Conservation (phyloP, 2,329 filamentous ascomycete species). For the Fusarium sp. region DNA sequence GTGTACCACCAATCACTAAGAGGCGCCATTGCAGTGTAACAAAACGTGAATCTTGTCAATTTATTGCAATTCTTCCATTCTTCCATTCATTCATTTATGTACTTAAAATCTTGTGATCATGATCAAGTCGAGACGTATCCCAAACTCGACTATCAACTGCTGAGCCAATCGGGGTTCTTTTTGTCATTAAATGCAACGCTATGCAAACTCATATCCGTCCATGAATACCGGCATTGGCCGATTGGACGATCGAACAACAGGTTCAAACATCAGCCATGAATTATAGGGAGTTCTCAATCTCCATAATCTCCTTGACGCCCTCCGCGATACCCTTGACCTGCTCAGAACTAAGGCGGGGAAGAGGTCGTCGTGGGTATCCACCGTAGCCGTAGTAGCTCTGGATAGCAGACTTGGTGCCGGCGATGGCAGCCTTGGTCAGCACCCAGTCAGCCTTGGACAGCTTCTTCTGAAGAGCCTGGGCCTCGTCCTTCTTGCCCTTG, state of each 20-base stretch:
- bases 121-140: slow-evolving; percentile 6
- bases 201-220: slow-evolving; percentile 36
- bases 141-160: background rate
- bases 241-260: slow-evolving; percentile 6
- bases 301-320: slow-evolving; percentile 73
- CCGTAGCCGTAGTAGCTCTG: slow-evolving; percentile 87
- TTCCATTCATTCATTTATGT: slow-evolving; percentile 34
- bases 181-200: slow-evolving; percentile 43
- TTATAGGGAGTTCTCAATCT: slow-evolving; percentile 69
- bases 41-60: background rate
- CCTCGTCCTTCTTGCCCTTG: slow-evolving; percentile 80
- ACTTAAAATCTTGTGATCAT: slow-evolving; percentile 29
- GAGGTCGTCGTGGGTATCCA: slow-evolving; percentile 78
- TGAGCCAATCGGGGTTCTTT: slow-evolving; percentile 13
- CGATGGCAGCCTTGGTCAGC: slow-evolving; percentile 83
- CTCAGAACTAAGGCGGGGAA: slow-evolving; percentile 74
- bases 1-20: background rate
- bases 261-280: background rate
- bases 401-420: slow-evolving; percentile 87
- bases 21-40: background rate
- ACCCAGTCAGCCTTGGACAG: slow-evolving; percentile 86
- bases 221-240: background rate
- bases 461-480: slow-evolving; percentile 80
- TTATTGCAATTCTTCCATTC: slow-evolving; percentile 11
- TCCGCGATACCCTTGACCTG: slow-evolving; percentile 66